Evolutionary conservation across 805 yeast genomes (phyloP).

Genomic region (Lachancea meyersii): DNA sequence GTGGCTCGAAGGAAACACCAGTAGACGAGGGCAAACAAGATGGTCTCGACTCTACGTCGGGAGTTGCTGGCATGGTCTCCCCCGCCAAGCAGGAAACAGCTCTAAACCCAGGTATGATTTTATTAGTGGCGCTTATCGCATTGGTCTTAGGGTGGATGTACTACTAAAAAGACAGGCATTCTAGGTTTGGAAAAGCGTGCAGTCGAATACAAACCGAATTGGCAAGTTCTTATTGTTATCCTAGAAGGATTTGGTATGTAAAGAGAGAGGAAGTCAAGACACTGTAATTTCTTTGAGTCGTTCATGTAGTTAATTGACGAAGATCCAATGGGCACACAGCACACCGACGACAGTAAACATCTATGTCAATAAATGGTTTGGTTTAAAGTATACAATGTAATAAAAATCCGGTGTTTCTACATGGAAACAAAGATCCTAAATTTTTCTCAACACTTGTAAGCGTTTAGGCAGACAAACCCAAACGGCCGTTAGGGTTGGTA

Average conservation of each 20-base stretch:
- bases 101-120: slow-evolving; percentile 47
- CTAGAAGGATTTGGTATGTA: slow-evolving; percentile 2
- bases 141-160: slow-evolving; percentile 66
- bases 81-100: slow-evolving; percentile 37
- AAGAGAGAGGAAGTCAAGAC: slow-evolving; percentile 1
- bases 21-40: neutral
- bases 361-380: slow-evolving; percentile 6
- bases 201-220: neutral
- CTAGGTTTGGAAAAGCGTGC: neutral
- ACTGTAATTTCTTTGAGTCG: neutral
- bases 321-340: too few species aligned
- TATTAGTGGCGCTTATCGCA: slow-evolving; percentile 49
- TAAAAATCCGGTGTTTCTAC: slow-evolving; percentile 6
- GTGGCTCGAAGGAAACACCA: neutral
- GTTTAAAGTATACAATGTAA: slow-evolving; percentile 11
- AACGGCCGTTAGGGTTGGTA: slow-evolving; percentile 99
- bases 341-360: too few species aligned
- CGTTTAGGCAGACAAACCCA: slow-evolving; percentile 89
- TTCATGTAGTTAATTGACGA: neutral
- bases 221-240: slow-evolving; percentile 1
- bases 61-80: slow-evolving; percentile 34
- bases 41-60: slow-evolving; percentile 4
- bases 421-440: slow-evolving; percentile 1
- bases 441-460: slow-evolving; percentile 10
- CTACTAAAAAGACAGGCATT: slow-evolving; percentile 34